Percentiles rank a stretch among this genome's conserved stretches.
These are phyloP conservation scores for Chlamydomonas sphaeroides DNA, from an alignment of 139 green algal genomes.

Conservation along the genomic window DNA sequence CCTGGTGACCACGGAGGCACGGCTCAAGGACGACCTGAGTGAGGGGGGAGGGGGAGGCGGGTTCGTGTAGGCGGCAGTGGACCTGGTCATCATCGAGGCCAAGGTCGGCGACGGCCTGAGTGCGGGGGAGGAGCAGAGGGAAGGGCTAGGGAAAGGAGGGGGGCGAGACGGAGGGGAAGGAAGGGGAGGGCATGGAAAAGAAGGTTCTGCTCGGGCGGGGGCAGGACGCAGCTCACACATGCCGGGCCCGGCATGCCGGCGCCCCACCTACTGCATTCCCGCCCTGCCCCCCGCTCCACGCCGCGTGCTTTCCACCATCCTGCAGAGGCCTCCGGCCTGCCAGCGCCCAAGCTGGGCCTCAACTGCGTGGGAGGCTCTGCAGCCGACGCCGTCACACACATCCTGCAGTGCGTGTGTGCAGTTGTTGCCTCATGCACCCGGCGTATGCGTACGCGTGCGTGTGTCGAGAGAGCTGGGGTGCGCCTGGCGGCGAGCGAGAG, in stretches of 20 bases:
- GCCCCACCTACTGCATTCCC: too few relatives aligned
- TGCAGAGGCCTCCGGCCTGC: constrained; percentile 56
- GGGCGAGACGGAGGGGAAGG: not conserved
- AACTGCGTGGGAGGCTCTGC: constrained; percentile 82
- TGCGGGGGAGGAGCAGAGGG: not conserved
- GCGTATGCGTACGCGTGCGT: too few relatives aligned
- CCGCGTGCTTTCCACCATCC: not conserved
- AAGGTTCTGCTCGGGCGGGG: not conserved
- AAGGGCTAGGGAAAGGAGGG: not conserved
- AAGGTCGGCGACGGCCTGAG: too few relatives aligned
- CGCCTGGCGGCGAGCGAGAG: too few relatives aligned
- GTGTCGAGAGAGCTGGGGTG: too few relatives aligned
- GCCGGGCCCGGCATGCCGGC: not conserved
- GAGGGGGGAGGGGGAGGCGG: too few relatives aligned
- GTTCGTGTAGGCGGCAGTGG: too few relatives aligned
- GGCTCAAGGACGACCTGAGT: constrained; percentile 61
- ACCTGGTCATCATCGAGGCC: too few relatives aligned
- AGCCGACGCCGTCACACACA: constrained; percentile 66
- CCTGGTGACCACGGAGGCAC: constrained; percentile 73
- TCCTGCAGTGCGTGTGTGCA: constrained; percentile 42
- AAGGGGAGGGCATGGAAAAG: not conserved
- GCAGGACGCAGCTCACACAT: too few relatives aligned
- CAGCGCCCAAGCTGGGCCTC: constrained; percentile 69
- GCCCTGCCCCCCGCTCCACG: too few relatives aligned
- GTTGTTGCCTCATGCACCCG: too few relatives aligned